Percentiles rank a stretch among this genome's conserved stretches.
These are phyloP conservation scores for Phialophora verrucosa DNA, from an alignment of 2,329 filamentous ascomycete species.

Conservation along the genomic window DNA sequence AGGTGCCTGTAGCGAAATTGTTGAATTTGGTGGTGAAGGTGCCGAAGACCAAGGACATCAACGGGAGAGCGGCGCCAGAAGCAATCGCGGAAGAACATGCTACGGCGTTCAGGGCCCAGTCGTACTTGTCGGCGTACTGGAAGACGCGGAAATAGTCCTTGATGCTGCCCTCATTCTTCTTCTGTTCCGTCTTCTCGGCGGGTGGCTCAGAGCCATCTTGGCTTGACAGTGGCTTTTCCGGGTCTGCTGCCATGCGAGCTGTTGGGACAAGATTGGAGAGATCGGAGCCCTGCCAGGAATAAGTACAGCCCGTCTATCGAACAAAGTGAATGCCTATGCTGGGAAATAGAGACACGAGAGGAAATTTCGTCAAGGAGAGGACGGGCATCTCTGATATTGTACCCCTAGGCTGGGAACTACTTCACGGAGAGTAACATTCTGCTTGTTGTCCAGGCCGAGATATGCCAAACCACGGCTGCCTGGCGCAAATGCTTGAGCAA, in stretches of 20 bases:
- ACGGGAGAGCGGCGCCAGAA: constrained; percentile 42
- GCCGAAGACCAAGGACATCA: constrained; percentile 50
- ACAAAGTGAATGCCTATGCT: background rate
- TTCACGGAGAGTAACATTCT: background rate
- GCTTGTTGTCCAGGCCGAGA: background rate
- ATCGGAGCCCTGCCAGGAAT: background rate
- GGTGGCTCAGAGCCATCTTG: constrained; percentile 13
- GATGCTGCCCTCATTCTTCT: constrained; percentile 30
- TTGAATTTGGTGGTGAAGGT: constrained; percentile 42
- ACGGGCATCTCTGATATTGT: background rate
- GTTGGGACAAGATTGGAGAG: too few relatives aligned
- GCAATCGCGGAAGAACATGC: constrained; percentile 38
- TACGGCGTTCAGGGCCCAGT: constrained; percentile 35
- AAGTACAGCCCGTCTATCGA: background rate
- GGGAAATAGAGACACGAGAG: background rate
- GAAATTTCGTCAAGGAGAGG: background rate
- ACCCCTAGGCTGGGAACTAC: background rate
- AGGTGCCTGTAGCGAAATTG: constrained; percentile 32
- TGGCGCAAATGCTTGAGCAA: background rate
- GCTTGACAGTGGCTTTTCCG: constrained; percentile 21
- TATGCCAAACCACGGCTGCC: constrained; percentile 1
- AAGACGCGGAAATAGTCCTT: constrained; percentile 37
- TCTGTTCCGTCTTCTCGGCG: constrained; percentile 19
- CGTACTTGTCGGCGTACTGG: constrained; percentile 36
- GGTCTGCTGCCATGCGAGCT: constrained; percentile 15